A percentile compares a stretch with the other conserved stretches of the same genome.
Evolutionary conservation across 2,329 filamentous ascomycete species (phyloP).

Genomic region (Diplocarpon mali): DNA sequence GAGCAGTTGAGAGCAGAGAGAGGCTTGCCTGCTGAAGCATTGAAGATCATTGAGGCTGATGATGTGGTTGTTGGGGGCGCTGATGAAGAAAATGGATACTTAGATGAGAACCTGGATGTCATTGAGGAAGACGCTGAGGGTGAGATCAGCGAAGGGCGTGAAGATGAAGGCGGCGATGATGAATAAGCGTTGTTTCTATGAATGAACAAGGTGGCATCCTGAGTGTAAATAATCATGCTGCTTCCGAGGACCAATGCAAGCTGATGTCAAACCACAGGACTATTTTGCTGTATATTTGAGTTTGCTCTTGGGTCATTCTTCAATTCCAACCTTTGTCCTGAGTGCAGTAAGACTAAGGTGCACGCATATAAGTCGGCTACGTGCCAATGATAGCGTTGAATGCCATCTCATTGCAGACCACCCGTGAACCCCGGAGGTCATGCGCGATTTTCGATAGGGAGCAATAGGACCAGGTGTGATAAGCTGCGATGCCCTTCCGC

Average conservation of each 20-base stretch:
- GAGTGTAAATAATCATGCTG: neutral
- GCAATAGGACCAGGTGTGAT: neutral
- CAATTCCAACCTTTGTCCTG: no score
- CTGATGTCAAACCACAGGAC: conserved; percentile 5
- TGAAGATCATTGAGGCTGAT: conserved; percentile 7
- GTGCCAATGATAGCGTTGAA: conserved; percentile 41
- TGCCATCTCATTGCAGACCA: conserved; percentile 42
- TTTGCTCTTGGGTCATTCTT: neutral
- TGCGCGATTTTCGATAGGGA: conserved; percentile 10
- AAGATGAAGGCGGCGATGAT: conserved; percentile 15
- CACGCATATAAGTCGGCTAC: conserved; percentile 40
- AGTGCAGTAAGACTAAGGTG: conserved; percentile 27
- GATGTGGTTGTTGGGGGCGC: conserved; percentile 4
- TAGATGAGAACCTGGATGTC: conserved; percentile 15
- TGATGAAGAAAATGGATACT: conserved; percentile 12
- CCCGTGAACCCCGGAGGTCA: conserved; percentile 33
- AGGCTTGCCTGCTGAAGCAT: conserved; percentile 18
- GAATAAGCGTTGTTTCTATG: neutral
- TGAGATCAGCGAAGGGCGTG: conserved; percentile 18
- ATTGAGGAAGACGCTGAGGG: conserved; percentile 17
- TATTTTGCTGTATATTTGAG: neutral
- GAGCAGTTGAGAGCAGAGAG: conserved; percentile 24
- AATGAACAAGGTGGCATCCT: neutral
- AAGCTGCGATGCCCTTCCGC: conserved; percentile 18
- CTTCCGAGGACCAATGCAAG: neutral